Percentiles rank a stretch among this genome's conserved stretches.
Evolutionary conservation across 305 asterid genomes (phyloP).

Genomic region (Fraxinus xanthoxyloides): DNA sequence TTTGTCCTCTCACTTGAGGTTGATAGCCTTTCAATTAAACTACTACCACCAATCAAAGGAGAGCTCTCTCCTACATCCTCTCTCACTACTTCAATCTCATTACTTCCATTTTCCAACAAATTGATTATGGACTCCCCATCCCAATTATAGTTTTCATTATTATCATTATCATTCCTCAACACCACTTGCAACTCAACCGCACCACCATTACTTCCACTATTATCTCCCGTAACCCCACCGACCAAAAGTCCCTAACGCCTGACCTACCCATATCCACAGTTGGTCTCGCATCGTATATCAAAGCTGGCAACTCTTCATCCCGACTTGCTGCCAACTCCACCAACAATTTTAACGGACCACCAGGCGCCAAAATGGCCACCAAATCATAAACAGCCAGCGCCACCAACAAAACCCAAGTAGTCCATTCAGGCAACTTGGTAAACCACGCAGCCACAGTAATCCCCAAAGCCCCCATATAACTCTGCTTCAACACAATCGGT

Average conservation of each 20-base stretch:
- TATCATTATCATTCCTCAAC: constrained; percentile 28
- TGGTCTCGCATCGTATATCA: constrained; percentile 87
- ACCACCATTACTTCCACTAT: constrained; percentile 27
- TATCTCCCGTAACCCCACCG: constrained; percentile 45
- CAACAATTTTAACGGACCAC: constrained; percentile 87
- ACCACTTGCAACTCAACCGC: constrained; percentile 57
- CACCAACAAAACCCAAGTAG: constrained; percentile 86
- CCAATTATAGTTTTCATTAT: constrained; percentile 24
- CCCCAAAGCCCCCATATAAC: constrained; percentile 73
- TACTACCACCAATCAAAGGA: constrained; percentile 60
- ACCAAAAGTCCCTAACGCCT: constrained; percentile 50
- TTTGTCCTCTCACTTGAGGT: not conserved
- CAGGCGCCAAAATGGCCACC: constrained; percentile 85
- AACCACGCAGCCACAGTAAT: constrained; percentile 89
- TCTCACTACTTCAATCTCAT: constrained; percentile 56
- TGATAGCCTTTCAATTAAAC: constrained; percentile 24
- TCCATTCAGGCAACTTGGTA: constrained; percentile 87
- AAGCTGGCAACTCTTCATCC: constrained; percentile 87
- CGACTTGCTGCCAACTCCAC: constrained; percentile 84
- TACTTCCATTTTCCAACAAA: constrained; percentile 29
- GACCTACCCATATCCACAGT: constrained; percentile 37
- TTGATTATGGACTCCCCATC: constrained; percentile 31
- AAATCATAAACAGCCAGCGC: constrained; percentile 85
- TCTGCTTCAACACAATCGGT: constrained; percentile 76
- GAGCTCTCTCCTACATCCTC: constrained; percentile 65